A percentile compares a stretch with the other conserved stretches of the same genome.
Conservation (phyloP, 768 basidiomycete genomes). For the Agaricus subrufescens region DNA sequence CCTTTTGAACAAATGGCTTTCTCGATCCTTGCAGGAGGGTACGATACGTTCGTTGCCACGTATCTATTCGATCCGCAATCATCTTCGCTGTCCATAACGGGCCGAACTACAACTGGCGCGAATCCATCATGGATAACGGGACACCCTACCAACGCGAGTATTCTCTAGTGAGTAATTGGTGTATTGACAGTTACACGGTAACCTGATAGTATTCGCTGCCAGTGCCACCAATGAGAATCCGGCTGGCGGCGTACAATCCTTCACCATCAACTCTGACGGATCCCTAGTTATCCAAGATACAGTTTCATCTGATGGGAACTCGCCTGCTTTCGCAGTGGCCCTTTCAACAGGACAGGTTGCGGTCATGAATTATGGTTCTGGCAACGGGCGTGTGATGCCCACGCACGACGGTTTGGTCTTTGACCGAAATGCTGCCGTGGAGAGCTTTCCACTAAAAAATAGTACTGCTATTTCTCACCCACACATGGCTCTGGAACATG, state of each 20-base stretch:
- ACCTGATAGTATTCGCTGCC: conserved; percentile 29
- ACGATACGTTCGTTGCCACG: conserved; percentile 12
- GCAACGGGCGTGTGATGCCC: conserved; percentile 50
- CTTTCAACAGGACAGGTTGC: conserved; percentile 57
- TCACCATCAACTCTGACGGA: conserved; percentile 41
- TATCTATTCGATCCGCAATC: conserved; percentile 11
- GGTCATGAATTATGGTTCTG: conserved; percentile 53
- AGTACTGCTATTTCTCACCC: conserved; percentile 49
- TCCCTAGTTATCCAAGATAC: conserved; percentile 39
- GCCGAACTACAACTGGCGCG: conserved; percentile 10
- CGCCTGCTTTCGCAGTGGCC: conserved; percentile 46
- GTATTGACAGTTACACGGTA: conserved; percentile 26
- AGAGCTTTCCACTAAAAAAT: conserved; percentile 47
- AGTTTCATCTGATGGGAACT: conserved; percentile 42
- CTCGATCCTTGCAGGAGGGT: conserved; percentile 14
- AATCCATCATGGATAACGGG: conserved; percentile 13
- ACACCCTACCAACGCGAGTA: conserved; percentile 9
- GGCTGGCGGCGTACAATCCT: conserved; percentile 50
- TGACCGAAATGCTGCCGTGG: conserved; percentile 30
- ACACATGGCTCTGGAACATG: conserved; percentile 59
- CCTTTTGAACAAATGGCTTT: conserved; percentile 8
- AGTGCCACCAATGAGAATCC: conserved; percentile 60
- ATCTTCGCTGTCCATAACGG: conserved; percentile 5
- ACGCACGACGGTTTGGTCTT: conserved; percentile 35
- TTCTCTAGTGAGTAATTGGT: conserved; percentile 15